Base-by-base conservation (phyloP, 306 rosid genomes). In the Quercus alba region DNA sequence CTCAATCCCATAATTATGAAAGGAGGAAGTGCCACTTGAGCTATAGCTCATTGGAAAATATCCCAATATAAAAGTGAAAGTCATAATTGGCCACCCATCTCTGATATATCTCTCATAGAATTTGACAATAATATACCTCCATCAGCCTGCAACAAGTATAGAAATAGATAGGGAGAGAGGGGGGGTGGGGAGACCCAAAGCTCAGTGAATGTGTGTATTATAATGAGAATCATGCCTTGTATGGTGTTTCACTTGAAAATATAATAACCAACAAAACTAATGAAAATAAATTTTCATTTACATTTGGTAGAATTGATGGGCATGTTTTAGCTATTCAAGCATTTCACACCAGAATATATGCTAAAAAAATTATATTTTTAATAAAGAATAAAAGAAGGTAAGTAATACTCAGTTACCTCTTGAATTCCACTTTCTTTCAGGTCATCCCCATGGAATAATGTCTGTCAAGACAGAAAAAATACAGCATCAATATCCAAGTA, bases 361-460 rank as follows among this genome's bases (percentile, higher is more conserved):
- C 10, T 52, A 80, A 74, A 61, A 78, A 84, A 30, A 61, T 26
- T 49, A 2, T 28, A 64, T 3, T 6, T 64, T 15, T 6, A 17
- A 15, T 30, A 30, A 17, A 20, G 57, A 70, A 41, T 10, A 44
- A 68, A 76, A 72, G 74, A 49, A 59, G 17, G 79, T 28, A 74
- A 63, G 59, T 8, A 73, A 25, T 80, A 81, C 51, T 80, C 63
- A 79, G 70, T 84, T 86, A 88, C 99, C 98, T 95, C 99, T 86
- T 73, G 89, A 80, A 95, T 95, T 83, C 87, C 93, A 89, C 83
- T 90, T 83, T 91, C 94, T 81, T 83, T 89, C 74, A 95, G 86
- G 76, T 90, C 91, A 88, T 95, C 99, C 70, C 93, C 99, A 56
- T 89, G 91, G 81, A 93, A 91, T 75, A 95, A 79, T 31, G 97